These are phyloP conservation scores for Pseudozyma thailandica DNA, from an alignment of 1,284 basidiomycete genomes.

Conservation along the genomic window DNA sequence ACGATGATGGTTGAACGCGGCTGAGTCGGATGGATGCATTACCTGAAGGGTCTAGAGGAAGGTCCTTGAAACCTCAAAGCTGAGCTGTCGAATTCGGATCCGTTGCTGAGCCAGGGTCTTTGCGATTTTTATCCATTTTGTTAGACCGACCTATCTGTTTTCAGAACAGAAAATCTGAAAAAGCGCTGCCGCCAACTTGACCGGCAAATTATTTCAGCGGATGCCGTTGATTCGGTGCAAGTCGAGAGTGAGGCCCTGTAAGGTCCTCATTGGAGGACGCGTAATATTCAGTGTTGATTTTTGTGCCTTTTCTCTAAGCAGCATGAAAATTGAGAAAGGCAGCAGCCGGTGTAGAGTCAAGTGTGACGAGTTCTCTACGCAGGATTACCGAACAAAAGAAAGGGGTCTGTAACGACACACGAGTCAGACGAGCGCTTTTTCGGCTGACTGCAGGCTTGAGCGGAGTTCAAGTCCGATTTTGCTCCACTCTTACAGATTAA, in stretches of 20 bases:
- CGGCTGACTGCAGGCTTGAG: background rate
- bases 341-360: background rate
- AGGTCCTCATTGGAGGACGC: slow-evolving; percentile 16
- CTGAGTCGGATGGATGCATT: slow-evolving; percentile 14
- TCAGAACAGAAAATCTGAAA: background rate
- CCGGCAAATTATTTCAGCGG: slow-evolving; percentile 9
- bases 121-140: too few relatives aligned
- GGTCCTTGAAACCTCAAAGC: slow-evolving; percentile 16
- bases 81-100: slow-evolving; percentile 19
- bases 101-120: slow-evolving; percentile 24
- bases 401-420: too few relatives aligned
- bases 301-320: too few relatives aligned
- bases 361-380: too few relatives aligned
- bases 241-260: slow-evolving; percentile 7
- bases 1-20: slow-evolving; percentile 2
- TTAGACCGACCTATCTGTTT: too few relatives aligned
- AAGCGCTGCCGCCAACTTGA: slow-evolving; percentile 12
- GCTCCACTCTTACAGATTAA: background rate
- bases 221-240: background rate
- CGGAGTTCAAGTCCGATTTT: background rate
- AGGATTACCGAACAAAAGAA: too few relatives aligned
- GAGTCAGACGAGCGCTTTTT: slow-evolving; percentile 14
- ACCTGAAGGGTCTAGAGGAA: background rate
- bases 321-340: too few relatives aligned
- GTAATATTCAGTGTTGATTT: too few relatives aligned